Conservation (phyloP, 176 grass and related monocot genomes). For the Avena atlantica region DNA sequence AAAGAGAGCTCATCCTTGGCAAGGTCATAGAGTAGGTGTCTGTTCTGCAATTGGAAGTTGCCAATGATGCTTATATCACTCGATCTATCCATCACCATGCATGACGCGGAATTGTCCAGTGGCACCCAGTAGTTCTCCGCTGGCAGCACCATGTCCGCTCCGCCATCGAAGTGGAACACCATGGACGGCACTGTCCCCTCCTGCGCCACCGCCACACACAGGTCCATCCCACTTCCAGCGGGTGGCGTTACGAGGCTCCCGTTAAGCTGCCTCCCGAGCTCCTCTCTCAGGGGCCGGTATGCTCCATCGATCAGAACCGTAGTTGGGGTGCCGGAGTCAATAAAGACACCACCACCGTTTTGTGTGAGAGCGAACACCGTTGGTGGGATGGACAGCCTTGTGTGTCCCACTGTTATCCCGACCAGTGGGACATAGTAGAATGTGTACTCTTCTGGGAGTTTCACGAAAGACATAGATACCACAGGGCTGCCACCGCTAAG, state of each 20-base stretch:
- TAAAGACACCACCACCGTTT: background rate
- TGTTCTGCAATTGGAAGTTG: conserved; percentile 41
- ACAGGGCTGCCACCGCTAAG: background rate
- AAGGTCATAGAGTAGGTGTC: background rate
- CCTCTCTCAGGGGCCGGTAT: background rate
- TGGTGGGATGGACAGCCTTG: conserved; percentile 16
- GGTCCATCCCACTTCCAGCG: background rate
- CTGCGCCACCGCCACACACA: conserved; percentile 1
- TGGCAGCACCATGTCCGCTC: conserved; percentile 24
- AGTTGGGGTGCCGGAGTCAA: conserved; percentile 34
- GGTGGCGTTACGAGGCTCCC: conserved; percentile 33
- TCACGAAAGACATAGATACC: conserved; percentile 27
- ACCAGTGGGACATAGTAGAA: conserved; percentile 41
- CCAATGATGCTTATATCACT: background rate
- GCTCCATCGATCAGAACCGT: background rate
- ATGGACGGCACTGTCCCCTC: background rate
- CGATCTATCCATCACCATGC: background rate
- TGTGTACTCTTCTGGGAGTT: background rate
- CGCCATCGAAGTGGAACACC: conserved; percentile 38
- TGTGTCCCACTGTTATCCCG: conserved; percentile 22
- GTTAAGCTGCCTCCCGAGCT: conserved; percentile 4
- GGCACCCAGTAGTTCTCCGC: conserved; percentile 26
- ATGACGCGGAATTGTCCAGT: background rate
- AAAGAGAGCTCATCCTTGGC: conserved; percentile 3
- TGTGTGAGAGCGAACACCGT: background rate